Evolutionary conservation across 768 basidiomycete genomes (phyloP), one percentile per base, ranked within the genome.

Genomic region (Suillus ampliporus): DNA sequence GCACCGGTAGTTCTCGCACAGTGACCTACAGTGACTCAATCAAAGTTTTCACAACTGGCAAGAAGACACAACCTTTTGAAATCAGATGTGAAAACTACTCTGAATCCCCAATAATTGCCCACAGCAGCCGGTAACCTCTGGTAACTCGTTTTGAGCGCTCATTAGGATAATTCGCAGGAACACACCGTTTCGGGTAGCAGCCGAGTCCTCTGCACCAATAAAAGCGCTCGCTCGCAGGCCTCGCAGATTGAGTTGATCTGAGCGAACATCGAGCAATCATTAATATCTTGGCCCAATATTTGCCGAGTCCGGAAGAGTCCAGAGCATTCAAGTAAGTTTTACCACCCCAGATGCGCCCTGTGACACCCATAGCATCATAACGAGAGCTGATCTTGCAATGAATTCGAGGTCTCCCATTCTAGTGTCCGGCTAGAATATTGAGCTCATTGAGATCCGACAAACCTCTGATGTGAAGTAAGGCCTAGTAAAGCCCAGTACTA

Each of bases 121-220:
- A 50, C 48, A 50, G 26, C 28, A 11, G 26, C 48, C 34, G 50
- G 50, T 51, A 51, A 51, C 50, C 50, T 51, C 11, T n/a, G 50
- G 50, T 34, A 51, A 35, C 50, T 13, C 50, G n/a, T 13, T 34
- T 51, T 51, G 31, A 51, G 31, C 50, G 2, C 47, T 26, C 26
- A 11, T n/a, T 51, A 5, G 19, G 50, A 51, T 51, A 31, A 19
- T 50, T 31, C 48, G 19, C 10, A 51, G 5, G 31, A 31, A 31
- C 31, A 6, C 6, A 31, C 31, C 31, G 31, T 31, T 31, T 31
- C 4, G 31, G 31, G 31, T 31, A 6, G 6, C 31, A 31, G 6
- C 31, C 6, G 31, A 31, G 31, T 31, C 31, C 31, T 31, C 31
- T 31, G 31, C n/a, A 6, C 50, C 50, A 51, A 31, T 51, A 51